Evolutionary conservation across 2,329 filamentous ascomycete species (phyloP), one percentile per base, ranked within the genome.

Genomic region (Periconia macrospinosa): DNA sequence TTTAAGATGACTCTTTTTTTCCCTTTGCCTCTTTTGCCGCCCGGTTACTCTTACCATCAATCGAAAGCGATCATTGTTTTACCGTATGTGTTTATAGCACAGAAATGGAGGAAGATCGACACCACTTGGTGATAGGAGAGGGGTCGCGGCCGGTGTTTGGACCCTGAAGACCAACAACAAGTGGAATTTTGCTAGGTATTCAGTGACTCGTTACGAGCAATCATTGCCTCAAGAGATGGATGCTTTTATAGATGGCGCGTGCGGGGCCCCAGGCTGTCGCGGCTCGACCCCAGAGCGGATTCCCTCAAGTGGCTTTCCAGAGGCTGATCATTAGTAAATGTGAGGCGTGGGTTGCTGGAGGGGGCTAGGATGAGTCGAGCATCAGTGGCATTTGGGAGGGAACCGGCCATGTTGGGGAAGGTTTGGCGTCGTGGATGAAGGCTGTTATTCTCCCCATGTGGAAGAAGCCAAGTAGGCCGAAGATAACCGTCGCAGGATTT

Each of bases 261-360:
- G 55, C 55, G 55, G 55, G 55, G 55, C 54, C 54, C 54, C 54
- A 56, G 45, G 49, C 40, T 45, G 27, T 47, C 33, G 52, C 41
- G 45, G 55, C 42, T 30, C 42, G 43, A 45, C 20, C 27, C 30
- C 35, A 35, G 23, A 19, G 37, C 47, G 33, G 35, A 10, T 35
- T 37, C 33, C 33, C 33, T 37, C 33, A 37, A 6, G 33, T 43
- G 41, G 41, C 41, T 43, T 11, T 43, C 19, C 19, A 43, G 7
- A n/a, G 30, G 45, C n/a, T n/a, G 45, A 47, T 47, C 45, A 11
- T 47, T 41, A 18, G 33, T 33, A 40, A 9, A 23, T 41, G 5
- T 13, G 33, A 41, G 19, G 19, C 46, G 11, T 20, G 46, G 40
- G 23, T 2, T 37, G 30, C n/a, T 37, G 10, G 15, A 33, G 40